phyloP scores from a whole-genome alignment of 352 stramenopile species.

The Globisporangium canariense region DNA sequence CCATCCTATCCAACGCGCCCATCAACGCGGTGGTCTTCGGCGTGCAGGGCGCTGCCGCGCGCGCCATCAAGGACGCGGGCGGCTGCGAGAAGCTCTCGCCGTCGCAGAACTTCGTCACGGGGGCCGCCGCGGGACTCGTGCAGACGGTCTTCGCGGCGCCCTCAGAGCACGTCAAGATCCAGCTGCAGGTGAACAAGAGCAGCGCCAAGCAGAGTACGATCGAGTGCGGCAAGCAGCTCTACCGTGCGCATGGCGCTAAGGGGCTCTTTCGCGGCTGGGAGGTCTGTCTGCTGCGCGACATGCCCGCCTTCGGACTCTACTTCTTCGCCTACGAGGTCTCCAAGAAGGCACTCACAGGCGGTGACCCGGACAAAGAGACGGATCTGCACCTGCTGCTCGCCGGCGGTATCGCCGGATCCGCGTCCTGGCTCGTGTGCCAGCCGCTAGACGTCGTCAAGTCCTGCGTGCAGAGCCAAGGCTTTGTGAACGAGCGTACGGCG shows the following conservation, averaged over 20 bases:
- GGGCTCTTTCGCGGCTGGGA: slow-evolving; percentile 71
- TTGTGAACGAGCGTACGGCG: slow-evolving; percentile 40
- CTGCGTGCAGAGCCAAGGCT: slow-evolving; percentile 75
- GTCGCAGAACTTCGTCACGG: slow-evolving; percentile 51
- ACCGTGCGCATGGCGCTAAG: slow-evolving; percentile 31
- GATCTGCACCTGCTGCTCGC: slow-evolving; percentile 69
- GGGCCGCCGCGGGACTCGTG: slow-evolving; percentile 54
- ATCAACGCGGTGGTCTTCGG: slow-evolving; percentile 86
- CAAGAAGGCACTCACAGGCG: slow-evolving; percentile 50
- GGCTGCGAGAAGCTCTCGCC: slow-evolving; percentile 29
- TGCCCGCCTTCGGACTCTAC: slow-evolving; percentile 77
- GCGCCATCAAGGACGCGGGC: slow-evolving; percentile 35
- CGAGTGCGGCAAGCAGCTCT: slow-evolving; percentile 40
- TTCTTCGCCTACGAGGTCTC: slow-evolving; percentile 79
- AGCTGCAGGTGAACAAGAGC: slow-evolving; percentile 66
- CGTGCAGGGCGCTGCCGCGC: slow-evolving; percentile 61
- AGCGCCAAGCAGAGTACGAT: slow-evolving; percentile 44
- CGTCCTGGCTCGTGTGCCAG: slow-evolving; percentile 78
- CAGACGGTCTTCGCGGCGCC: slow-evolving; percentile 72
- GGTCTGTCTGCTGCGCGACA: slow-evolving; percentile 64
- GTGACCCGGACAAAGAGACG: slow-evolving; percentile 58
- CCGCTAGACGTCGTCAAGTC: slow-evolving; percentile 91
- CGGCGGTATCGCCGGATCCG: slow-evolving; percentile 66
- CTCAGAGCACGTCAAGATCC: slow-evolving; percentile 83
- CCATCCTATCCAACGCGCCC: slow-evolving; percentile 77